Base-by-base conservation (phyloP, 345 rosid genomes). In the Adansonia digitata region DNA sequence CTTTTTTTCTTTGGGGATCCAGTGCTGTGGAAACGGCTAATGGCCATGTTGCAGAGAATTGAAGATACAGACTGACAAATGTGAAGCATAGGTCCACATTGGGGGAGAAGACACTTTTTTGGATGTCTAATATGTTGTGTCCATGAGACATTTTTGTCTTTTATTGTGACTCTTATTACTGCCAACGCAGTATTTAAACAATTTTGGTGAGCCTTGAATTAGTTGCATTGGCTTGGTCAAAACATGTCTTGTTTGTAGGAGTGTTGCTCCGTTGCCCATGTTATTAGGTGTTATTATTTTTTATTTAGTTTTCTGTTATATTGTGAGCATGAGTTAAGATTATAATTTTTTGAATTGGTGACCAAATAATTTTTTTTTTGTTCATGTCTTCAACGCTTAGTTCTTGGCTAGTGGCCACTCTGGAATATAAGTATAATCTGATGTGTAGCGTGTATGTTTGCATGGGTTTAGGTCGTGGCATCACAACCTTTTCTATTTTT, bases 201-300 rank as follows among this genome's bases (percentile, higher is more conserved):
- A 77, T 86, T 86, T 86, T 86, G 87, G 74, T 82, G 80, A 84
- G 82, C 9, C 13, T 39, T 26, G 10, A 65, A 48, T 60, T 26
- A 61, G 72, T 67, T 69, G 61, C 66, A 53, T 31, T 76, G 56
- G 65, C 74, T 43, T 35, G 77, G 74, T 63, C 66, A 45, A 60
- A n/a, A 42, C 59, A 11, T 57, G 77, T 72, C 71, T 48, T 77
- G 57, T 73, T 74, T 57, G 71, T 72, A 39, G 56, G 20, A 39
- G 26, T 4, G 17, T 64, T 40, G 29, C 45, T 9, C 8, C 69
- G 31, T 40, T 60, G 40, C 20, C 65, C 20, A 20, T 64, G 17
- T 64, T 64, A 64, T 39, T 39, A 39, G 60, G 53, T n/a, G 68
- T 57, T 57, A 17, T 17, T 57, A 43, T 43, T 60, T 60, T 27